Evolutionary conservation across 139 green algal genomes (phyloP), one percentile per base, ranked within the genome.

Genomic region (Chlorella sp.): DNA sequence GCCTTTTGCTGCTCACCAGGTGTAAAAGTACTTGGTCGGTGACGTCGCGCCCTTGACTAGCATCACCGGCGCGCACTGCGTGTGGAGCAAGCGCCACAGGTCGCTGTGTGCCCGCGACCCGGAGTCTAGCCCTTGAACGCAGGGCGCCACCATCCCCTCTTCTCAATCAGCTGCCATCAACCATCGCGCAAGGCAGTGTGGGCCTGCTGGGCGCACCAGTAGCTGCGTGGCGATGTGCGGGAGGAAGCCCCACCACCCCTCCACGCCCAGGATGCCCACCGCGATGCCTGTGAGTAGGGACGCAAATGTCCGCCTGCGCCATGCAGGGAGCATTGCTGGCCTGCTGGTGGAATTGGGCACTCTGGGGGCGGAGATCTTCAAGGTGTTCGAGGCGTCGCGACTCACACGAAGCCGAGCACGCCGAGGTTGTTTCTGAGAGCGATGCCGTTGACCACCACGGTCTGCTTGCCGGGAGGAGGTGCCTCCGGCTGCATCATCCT

Each of bases 351-450:
- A n/a, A n/a, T n/a, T n/a, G n/a, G n/a, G n/a, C n/a, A n/a, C n/a
- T n/a, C n/a, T n/a, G n/a, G n/a, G n/a, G n/a, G n/a, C n/a, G n/a
- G 3, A 62, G 30, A 49, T 55, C 10, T 36, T 42, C 33, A 31
- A 32, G 26, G 3, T 72, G 36, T 26, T 49, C 35, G 23, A n/a
- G 27, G 5, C 2, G 5, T 29, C 27, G 17, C n/a, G 23, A 69
- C 82, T 85, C 60, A 88, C 82, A 88, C 62, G 71, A 82, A 88
- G 49, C 71, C 75, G 2, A 85, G 78, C 0, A 83, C 76, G n/a
- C 76, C 73, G 5, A 79, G 29, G 35, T 88, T 88, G 10, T 81
- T 51, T 35, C 79, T 80, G 23, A 80, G 64, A 29, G 51, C 50
- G 32, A 10, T 17, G 3, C 20, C 6, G 22, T 70, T 94, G 61